Percentiles rank a stretch among this genome's conserved stretches.
Evolutionary conservation across 2,329 filamentous ascomycete genomes (phyloP).

Genomic region (Phaeosphaeriaceae sp.): DNA sequence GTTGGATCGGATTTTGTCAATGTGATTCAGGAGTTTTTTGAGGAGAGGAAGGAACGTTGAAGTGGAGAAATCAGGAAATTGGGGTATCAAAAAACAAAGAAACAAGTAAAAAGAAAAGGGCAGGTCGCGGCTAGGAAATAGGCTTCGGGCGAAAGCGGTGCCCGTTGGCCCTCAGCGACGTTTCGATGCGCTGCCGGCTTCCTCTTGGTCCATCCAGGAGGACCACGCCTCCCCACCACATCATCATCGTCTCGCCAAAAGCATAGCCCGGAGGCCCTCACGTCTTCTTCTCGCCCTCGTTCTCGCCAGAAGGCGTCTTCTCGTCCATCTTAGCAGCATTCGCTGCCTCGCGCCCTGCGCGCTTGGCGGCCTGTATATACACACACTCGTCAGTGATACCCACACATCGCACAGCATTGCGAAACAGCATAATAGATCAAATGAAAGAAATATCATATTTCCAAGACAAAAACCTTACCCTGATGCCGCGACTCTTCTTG

Average conservation of each 20-base stretch:
- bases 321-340: neutral
- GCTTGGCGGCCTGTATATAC: slow-evolving; percentile 10
- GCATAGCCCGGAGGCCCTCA: neutral
- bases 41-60: neutral
- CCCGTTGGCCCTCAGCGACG: neutral
- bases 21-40: slow-evolving; percentile 4
- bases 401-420: neutral
- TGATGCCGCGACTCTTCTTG: neutral
- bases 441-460: neutral
- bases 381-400: slow-evolving; percentile 11
- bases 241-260: neutral
- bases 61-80: neutral
- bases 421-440: neutral
- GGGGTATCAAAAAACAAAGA: neutral
- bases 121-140: neutral
- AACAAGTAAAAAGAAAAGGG: neutral
- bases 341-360: slow-evolving; percentile 3
- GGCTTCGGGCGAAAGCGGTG: neutral
- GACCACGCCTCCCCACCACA: neutral
- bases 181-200: neutral
- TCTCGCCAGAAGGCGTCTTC: neutral
- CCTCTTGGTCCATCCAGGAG: neutral
- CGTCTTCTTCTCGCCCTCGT: neutral
- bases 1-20: slow-evolving; percentile 8
- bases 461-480: neutral